Conservation (phyloP, 1,284 basidiomycete genomes). For the Schizopora paradoxa region DNA sequence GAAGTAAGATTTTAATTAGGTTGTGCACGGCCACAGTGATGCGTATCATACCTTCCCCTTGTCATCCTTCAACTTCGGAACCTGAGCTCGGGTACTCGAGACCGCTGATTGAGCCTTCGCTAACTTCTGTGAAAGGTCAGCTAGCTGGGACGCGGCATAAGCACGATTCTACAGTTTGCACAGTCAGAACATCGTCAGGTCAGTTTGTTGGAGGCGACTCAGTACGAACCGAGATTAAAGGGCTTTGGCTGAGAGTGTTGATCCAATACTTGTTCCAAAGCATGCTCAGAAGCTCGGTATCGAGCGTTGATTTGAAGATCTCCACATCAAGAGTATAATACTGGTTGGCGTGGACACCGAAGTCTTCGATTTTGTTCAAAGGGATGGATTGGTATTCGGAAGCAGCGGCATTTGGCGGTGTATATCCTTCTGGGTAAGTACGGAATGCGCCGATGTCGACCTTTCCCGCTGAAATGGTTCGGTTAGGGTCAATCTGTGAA, state of each 20-base stretch:
- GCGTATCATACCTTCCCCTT: constrained; percentile 27
- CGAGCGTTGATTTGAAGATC: constrained; percentile 88
- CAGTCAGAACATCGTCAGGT: constrained; percentile 4
- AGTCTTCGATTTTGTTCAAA: constrained; percentile 92
- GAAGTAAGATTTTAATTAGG: constrained; percentile 25
- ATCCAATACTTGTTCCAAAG: constrained; percentile 99
- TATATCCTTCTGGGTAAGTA: constrained; percentile 91
- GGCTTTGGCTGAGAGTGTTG: constrained; percentile 88
- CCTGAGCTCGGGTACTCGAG: constrained; percentile 47
- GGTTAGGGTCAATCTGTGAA: constrained; percentile 89
- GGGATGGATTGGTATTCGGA: constrained; percentile 94
- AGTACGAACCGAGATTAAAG: constrained; percentile 78
- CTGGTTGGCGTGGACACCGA: constrained; percentile 95
- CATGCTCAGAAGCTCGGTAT: constrained; percentile 81
- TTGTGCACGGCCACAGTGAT: constrained; percentile 27
- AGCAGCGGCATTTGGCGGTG: constrained; percentile 62
- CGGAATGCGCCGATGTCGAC: constrained; percentile 99
- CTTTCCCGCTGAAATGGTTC: constrained; percentile 95
- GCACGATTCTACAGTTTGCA: constrained; percentile 70
- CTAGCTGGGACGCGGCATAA: constrained; percentile 85
- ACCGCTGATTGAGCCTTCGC: constrained; percentile 56
- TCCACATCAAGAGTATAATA: constrained; percentile 95
- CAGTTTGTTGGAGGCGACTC: constrained; percentile 22
- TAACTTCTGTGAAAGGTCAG: constrained; percentile 86
- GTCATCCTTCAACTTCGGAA: constrained; percentile 46